Evolutionary conservation across 345 rosid species (phyloP), one percentile per base, ranked within the genome.

Genomic region (Nephelium lappaceum): DNA sequence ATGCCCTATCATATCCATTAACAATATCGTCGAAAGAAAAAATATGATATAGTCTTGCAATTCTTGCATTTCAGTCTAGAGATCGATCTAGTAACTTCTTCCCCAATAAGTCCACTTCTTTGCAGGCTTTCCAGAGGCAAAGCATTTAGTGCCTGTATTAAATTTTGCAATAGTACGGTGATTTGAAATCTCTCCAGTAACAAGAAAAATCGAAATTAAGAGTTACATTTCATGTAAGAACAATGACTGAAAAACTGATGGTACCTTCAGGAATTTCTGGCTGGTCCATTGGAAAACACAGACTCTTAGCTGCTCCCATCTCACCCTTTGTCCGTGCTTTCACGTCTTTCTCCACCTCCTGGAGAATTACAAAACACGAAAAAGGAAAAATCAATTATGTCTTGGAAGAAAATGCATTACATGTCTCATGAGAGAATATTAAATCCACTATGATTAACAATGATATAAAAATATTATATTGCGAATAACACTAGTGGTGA

Each of bases 61-160:
- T 9, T 31, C 27, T 21, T 53, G 64, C 43, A 10, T 2, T 57
- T 73, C 38, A 23, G 10, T 21, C 8, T n/a, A 73, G 39, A 21
- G 39, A 47, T 55, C 79, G 39, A 36, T 61, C 79, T 85, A 94
- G 83, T 96, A 96, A 88, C 98, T 96, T 89, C 97, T 92, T 76
- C 98, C 99, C 98, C 98, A 96, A 77, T 90, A 96, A 45, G 94
- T 92, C 99, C 99, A 96, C 75, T 85, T 94, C 82, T 81, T 94
- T 0, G 99, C 98, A 8, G 97, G 97, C 86, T 94, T 96, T 61
- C 97, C 97, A 0, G 97, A 93, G 14, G 93, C 98, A 84, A 95
- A 95, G 82, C 98, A 95, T 25, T 60, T 72, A 3, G 97, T 92
- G 41, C 97, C 99, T 95, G 91, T 69, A 51, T 0, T 67, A 63